These are phyloP conservation scores for Termitomyces eurrhizus DNA, from an alignment of 768 basidiomycete genomes.

Conservation along the genomic window DNA sequence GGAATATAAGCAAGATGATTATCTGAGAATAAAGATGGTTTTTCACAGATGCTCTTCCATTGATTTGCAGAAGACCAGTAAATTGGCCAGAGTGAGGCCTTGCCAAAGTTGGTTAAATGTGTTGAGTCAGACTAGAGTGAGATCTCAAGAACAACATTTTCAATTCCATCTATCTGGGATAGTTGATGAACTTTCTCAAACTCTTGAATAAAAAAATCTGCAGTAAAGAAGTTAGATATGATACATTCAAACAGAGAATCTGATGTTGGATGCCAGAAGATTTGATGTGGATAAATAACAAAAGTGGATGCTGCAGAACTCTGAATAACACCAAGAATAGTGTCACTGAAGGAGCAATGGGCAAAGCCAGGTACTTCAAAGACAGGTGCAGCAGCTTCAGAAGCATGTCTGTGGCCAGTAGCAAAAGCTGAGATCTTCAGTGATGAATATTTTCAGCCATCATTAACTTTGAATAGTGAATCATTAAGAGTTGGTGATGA, in stretches of 20 bases:
- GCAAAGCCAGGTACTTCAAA: conserved; percentile 26
- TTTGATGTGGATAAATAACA: conserved; percentile 1
- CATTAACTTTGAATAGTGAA: neutral
- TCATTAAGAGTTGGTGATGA: neutral
- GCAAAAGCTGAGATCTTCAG: conserved; percentile 21
- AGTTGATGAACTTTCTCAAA: neutral
- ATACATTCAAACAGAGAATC: neutral
- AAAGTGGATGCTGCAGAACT: conserved; percentile 8
- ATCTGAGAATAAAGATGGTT: no score
- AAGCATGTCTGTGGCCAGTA: conserved; percentile 12
- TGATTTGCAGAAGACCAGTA: conserved; percentile 35
- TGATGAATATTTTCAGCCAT: conserved; percentile 19
- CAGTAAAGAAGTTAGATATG: neutral
- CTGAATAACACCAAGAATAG: conserved; percentile 19
- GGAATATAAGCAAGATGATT: no score
- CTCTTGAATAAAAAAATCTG: conserved; percentile 14
- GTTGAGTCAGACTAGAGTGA: conserved; percentile 34
- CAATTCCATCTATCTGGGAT: neutral
- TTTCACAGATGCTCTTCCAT: no score
- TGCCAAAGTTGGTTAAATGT: conserved; percentile 31
- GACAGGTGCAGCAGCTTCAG: conserved; percentile 23
- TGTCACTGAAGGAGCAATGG: conserved; percentile 19
- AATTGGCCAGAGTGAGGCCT: conserved; percentile 33
- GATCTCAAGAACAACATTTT: conserved; percentile 8
- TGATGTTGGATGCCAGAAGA: conserved; percentile 13